Percentiles rank a stretch among this genome's conserved stretches.
These are phyloP conservation scores for Kuraishia cidri DNA, from an alignment of 805 yeast species.

Conservation along the genomic window DNA sequence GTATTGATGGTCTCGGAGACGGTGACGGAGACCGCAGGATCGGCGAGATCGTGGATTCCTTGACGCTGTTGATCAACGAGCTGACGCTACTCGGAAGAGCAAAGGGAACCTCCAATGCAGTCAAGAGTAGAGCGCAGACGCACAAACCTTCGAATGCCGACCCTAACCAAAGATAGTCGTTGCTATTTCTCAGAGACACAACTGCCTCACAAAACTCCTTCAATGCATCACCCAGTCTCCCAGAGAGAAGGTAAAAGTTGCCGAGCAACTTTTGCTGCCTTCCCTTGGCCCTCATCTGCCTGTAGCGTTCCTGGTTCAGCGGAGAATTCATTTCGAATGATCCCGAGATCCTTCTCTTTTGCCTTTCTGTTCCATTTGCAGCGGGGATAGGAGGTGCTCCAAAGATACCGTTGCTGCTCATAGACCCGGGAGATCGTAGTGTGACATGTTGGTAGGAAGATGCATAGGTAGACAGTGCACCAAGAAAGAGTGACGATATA, in stretches of 20 bases:
- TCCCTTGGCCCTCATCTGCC: slow-evolving; percentile 44
- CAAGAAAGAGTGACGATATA: slow-evolving; percentile 54
- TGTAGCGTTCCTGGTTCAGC: slow-evolving; percentile 24
- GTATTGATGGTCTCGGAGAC: slow-evolving; percentile 42
- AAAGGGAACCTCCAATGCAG: slow-evolving; percentile 44
- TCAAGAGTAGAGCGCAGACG: slow-evolving; percentile 51
- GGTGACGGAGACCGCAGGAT: slow-evolving; percentile 19
- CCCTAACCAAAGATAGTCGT: slow-evolving; percentile 83
- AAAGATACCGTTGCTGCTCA: slow-evolving; percentile 1
- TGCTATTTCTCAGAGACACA: slow-evolving; percentile 42
- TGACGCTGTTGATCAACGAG: slow-evolving; percentile 12
- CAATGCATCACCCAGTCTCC: slow-evolving; percentile 65
- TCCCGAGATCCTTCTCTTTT: slow-evolving; percentile 15
- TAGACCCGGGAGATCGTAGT: slow-evolving; percentile 63
- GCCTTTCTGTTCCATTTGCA: slow-evolving; percentile 9
- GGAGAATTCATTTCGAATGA: slow-evolving; percentile 15
- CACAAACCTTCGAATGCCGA: slow-evolving; percentile 80
- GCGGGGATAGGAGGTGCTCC: not conserved
- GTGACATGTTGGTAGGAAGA: slow-evolving; percentile 73
- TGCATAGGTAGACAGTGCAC: slow-evolving; percentile 57
- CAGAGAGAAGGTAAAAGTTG: slow-evolving; percentile 71
- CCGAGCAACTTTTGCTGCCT: slow-evolving; percentile 72
- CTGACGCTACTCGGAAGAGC: slow-evolving; percentile 30
- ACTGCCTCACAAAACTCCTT: slow-evolving; percentile 70
- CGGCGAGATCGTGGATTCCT: slow-evolving; percentile 13